These are phyloP conservation scores for Candida michaelii DNA, from an alignment of 805 yeast genomes.

Conservation along the genomic window DNA sequence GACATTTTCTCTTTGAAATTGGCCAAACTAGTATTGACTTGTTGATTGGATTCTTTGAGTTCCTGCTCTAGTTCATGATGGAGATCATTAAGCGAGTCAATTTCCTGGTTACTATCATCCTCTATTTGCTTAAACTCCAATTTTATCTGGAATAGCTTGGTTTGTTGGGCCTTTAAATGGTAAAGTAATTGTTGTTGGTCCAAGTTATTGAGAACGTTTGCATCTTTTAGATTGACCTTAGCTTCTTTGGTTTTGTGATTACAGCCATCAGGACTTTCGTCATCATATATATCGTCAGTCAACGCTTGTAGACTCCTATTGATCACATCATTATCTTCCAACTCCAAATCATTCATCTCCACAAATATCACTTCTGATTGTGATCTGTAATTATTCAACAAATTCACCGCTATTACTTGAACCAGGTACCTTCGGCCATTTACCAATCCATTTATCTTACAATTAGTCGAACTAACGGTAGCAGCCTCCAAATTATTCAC, in stretches of 20 bases:
- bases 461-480: slow-evolving; percentile 33
- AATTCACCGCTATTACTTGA: slow-evolving; percentile 37
- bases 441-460: slow-evolving; percentile 31
- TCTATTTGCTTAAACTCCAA: slow-evolving; percentile 17
- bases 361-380: slow-evolving; percentile 34
- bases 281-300: background rate
- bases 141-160: background rate
- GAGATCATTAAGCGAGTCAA: background rate
- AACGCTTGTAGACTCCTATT: background rate
- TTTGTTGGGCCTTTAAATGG: background rate
- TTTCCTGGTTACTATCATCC: slow-evolving; percentile 3
- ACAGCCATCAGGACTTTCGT: background rate
- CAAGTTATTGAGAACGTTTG: too few species aligned
- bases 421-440: slow-evolving; percentile 31
- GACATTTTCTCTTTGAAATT: slow-evolving; percentile 15
- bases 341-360: slow-evolving; percentile 19
- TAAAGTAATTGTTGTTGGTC: background rate
- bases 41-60: slow-evolving; percentile 6
- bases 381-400: slow-evolving; percentile 33
- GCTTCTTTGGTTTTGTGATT: too few species aligned
- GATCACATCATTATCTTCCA: background rate
- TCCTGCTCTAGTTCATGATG: background rate
- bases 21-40: background rate
- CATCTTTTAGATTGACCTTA: too few species aligned
- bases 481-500: slow-evolving; percentile 39